Evolutionary conservation across 352 stramenopile species (phyloP).

Genomic region (Thraustotheca clavata): DNA sequence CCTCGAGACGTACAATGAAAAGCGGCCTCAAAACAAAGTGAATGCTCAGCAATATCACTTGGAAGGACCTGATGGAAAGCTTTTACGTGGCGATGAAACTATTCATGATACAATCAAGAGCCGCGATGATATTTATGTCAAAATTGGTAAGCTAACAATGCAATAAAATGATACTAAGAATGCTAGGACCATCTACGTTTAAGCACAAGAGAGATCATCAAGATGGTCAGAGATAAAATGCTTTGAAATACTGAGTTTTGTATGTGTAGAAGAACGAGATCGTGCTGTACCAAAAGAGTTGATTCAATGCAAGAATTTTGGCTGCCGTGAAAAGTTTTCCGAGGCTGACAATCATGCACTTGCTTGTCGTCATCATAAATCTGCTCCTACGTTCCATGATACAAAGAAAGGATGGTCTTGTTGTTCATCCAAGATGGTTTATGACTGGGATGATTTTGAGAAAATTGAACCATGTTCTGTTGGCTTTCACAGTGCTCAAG

Average conservation of each 20-base stretch:
- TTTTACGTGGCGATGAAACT: constrained; percentile 64
- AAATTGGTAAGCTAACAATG: constrained; percentile 26
- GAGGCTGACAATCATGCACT: constrained; percentile 66
- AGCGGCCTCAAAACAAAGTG: constrained; percentile 65
- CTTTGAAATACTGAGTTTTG: too few species aligned
- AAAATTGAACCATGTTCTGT: constrained; percentile 71
- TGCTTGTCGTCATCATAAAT: constrained; percentile 66
- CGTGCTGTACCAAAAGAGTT: constrained; percentile 29
- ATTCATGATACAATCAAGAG: constrained; percentile 73
- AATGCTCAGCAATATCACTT: constrained; percentile 47
- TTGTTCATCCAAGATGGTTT: constrained; percentile 86
- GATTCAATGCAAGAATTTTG: constrained; percentile 82
- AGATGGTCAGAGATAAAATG: background rate
- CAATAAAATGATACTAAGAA: constrained; percentile 8
- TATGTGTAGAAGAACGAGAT: constrained; percentile 17
- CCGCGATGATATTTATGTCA: constrained; percentile 83
- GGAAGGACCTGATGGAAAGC: constrained; percentile 46
- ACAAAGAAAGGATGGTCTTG: constrained; percentile 88
- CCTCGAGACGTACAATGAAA: constrained; percentile 86
- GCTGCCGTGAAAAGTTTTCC: constrained; percentile 72
- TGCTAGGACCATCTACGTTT: constrained; percentile 33
- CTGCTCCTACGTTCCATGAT: constrained; percentile 84
- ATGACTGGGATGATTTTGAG: constrained; percentile 95
- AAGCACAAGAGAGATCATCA: constrained; percentile 33
- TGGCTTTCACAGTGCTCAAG: constrained; percentile 51